A percentile compares a stretch with the other conserved stretches of the same genome.
Evolutionary conservation across 371 early-diverging fungal species (phyloP).

Genomic region (Conidiobolus incongruus): DNA sequence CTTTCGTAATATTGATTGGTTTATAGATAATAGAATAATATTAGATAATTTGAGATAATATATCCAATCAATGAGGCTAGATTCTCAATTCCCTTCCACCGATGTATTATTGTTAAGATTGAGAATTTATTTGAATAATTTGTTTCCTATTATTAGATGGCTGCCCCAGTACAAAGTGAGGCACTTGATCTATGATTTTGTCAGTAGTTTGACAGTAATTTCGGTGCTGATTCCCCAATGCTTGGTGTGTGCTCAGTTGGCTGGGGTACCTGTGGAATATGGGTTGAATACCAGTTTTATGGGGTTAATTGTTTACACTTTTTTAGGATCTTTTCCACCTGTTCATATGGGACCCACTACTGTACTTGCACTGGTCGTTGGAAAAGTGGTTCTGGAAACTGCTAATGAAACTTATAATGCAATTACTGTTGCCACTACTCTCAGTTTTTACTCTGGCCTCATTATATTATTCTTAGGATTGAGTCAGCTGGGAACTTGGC

Average conservation of each 20-base stretch:
- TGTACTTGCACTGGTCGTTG: conserved; percentile 47
- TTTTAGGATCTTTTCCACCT: conserved; percentile 68
- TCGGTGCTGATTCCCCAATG: conserved; percentile 62
- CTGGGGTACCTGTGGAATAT: conserved; percentile 50
- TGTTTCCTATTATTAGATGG: conserved; percentile 6
- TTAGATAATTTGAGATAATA: no score
- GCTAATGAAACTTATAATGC: conserved; percentile 6
- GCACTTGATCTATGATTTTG: conserved; percentile 55
- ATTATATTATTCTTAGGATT: conserved; percentile 41
- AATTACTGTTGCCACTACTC: conserved; percentile 7
- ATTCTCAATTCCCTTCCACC: no score
- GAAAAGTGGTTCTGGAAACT: conserved; percentile 22
- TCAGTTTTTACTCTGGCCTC: conserved; percentile 12
- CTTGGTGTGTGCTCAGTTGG: conserved; percentile 65
- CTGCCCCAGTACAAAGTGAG: conserved; percentile 14
- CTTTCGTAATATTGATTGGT: no score
- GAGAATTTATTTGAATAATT: no score
- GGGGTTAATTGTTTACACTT: conserved; percentile 45
- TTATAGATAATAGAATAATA: no score
- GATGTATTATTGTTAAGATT: no score
- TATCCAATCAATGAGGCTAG: no score
- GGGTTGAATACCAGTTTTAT: conserved; percentile 71
- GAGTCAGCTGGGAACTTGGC: conserved; percentile 50
- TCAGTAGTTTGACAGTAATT: conserved; percentile 67
- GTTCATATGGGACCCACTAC: conserved; percentile 76